A percentile compares a stretch with the other conserved stretches of the same genome.
These are phyloP conservation scores for Hibiscus mutabilis DNA, from an alignment of 345 rosid species.

Conservation along the genomic window DNA sequence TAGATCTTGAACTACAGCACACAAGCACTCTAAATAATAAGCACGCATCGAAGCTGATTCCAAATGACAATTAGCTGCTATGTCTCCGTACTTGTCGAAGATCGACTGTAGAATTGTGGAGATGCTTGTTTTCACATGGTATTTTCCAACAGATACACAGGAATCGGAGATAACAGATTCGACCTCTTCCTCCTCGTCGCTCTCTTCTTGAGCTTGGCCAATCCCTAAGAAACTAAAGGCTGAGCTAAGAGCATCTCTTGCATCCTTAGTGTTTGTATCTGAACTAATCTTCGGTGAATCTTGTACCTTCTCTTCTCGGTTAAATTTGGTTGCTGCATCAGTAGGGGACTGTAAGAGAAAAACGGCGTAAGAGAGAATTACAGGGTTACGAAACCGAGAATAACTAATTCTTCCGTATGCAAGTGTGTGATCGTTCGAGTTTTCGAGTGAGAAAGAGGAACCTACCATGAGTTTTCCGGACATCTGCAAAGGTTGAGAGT, in stretches of 20 bases:
- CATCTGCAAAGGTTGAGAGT: conserved; percentile 22
- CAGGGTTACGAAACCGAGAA: not conserved
- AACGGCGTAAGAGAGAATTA: not conserved
- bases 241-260: conserved; percentile 12
- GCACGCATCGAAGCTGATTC: conserved; percentile 69
- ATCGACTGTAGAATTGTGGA: conserved; percentile 47
- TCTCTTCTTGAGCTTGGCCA: conserved; percentile 20
- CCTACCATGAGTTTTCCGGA: conserved; percentile 20
- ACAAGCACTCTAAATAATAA: conserved; percentile 62
- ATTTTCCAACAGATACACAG: conserved; percentile 59
- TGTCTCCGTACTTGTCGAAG: conserved; percentile 64
- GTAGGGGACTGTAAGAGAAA: conserved; percentile 7
- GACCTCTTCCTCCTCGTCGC: conserved; percentile 30
- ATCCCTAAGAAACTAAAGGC: conserved; percentile 40
- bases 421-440: not conserved
- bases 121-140: conserved; percentile 52
- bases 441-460: not conserved
- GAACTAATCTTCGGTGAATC: conserved; percentile 13
- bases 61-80: conserved; percentile 60
- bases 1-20: conserved; percentile 66
- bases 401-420: not conserved
- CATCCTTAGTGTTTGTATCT: conserved; percentile 4
- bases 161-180: conserved; percentile 60
- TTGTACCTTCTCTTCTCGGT: conserved; percentile 20
- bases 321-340: conserved; percentile 14